Conservation (phyloP, 495 filamentous ascomycete genomes). For the Pyrenopolyporus hunteri region DNA sequence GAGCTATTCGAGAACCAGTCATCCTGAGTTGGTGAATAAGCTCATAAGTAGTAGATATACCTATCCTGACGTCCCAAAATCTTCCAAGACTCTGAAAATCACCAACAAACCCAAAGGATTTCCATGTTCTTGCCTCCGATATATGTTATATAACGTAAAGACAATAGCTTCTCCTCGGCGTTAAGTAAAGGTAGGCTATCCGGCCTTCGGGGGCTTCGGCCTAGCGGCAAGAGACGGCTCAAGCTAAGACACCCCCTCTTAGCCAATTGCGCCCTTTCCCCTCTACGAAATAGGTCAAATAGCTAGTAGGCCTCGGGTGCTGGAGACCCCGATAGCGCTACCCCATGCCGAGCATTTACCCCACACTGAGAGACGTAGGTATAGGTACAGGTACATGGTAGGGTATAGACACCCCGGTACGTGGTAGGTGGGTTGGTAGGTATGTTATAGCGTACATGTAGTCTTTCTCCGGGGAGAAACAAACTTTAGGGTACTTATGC, state of each 20-base stretch:
- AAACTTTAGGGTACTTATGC: too few species aligned
- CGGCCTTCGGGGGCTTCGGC: conserved; percentile 35
- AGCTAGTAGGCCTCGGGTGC: conserved; percentile 8
- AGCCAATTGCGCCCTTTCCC: conserved; percentile 20
- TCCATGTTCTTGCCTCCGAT: too few species aligned
- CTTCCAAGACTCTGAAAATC: too few species aligned
- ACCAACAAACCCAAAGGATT: too few species aligned
- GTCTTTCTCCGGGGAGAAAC: neutral
- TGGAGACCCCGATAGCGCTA: conserved; percentile 30
- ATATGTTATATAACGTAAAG: too few species aligned
- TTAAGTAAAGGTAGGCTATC: neutral
- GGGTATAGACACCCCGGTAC: neutral
- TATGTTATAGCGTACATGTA: too few species aligned
- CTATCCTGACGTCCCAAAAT: too few species aligned
- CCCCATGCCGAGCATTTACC: conserved; percentile 3
- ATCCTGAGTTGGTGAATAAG: neutral
- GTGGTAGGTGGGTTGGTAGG: too few species aligned
- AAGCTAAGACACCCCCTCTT: conserved; percentile 13
- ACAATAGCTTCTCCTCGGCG: conserved; percentile 18
- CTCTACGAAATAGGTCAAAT: neutral
- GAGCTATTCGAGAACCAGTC: neutral
- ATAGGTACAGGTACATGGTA: neutral
- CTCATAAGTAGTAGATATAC: neutral
- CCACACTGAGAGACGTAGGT: neutral
- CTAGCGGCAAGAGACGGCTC: conserved; percentile 18